Conservation (phyloP, 179 eudicot species). For the Spergularia azorica region DNA sequence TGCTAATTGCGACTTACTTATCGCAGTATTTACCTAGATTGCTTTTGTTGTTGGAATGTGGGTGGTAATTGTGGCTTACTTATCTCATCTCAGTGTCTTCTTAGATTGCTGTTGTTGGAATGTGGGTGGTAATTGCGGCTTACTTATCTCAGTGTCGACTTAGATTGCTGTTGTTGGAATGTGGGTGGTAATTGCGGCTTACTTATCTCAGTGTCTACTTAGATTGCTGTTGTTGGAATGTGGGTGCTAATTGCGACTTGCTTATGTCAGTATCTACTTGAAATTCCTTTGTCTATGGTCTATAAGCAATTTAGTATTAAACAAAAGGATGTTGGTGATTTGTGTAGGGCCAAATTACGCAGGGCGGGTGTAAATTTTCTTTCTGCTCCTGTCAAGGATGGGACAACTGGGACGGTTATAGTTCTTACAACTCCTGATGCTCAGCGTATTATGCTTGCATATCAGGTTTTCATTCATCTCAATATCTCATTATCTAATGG, state of each 20-base stretch:
- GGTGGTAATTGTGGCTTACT: too few species aligned
- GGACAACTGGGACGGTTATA: conserved; percentile 96
- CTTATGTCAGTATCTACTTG: neutral
- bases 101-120: too few species aligned
- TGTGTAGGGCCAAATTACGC: conserved; percentile 66
- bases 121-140: too few species aligned
- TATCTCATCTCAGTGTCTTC: too few species aligned
- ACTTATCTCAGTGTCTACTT: neutral
- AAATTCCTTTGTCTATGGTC: neutral
- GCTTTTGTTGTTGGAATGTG: too few species aligned
- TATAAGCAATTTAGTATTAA: neutral
- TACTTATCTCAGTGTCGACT: neutral
- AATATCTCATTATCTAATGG: neutral
- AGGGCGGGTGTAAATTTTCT: conserved; percentile 93
- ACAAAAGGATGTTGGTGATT: neutral
- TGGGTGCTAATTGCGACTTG: neutral
- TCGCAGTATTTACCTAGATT: neutral
- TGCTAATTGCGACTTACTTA: neutral
- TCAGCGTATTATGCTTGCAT: conserved; percentile 98
- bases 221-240: neutral
- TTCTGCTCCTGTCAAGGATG: conserved; percentile 89
- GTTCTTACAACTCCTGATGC: conserved; percentile 98
- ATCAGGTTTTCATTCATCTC: conserved; percentile 55
- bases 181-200: too few species aligned
- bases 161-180: neutral